Base-by-base conservation (phyloP, 176 grass and related monocot genomes). In the Aegilops sharonensis region DNA sequence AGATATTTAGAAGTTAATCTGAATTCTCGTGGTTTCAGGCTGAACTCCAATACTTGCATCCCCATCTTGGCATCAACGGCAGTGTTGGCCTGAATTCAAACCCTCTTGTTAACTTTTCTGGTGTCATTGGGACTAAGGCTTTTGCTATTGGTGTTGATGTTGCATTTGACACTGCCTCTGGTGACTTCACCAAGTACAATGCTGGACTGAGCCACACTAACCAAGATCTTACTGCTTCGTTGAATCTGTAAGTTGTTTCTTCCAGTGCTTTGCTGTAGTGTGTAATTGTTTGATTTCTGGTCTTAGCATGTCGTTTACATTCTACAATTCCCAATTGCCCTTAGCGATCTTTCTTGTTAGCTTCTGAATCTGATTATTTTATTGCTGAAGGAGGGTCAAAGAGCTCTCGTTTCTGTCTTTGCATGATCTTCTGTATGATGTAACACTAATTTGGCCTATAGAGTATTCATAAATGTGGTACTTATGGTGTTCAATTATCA, bases 31-130 rank as follows among this genome's bases (percentile, higher is more conserved):
- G 27, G 24, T 79, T 87, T 60, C 80, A 97, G 92, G 88, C 81
- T 81, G 94, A 97, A 82, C 76, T 97, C 48, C 94, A 92, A 64
- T 97, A 97, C 79, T 83, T 94, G 86, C 92, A 97, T 31, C 60
- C 88, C 10, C 91, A 92, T 89, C 90, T 84, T 86, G 92, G 94
- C 24, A 56, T 97, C 12, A 94, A 80, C 72, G 88, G 80, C 32
- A 91, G 66, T 89, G 78, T 93, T 71, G 92, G 90, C 27, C 60
- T 97, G 78, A 91, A 87, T 56, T 32, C 92, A 80, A 97, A 92
- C 76, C 94, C 94, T 86, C 61, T 90, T 52, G 87, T 97, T 42
- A 91, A 80, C 71, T 13, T 94, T 81, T 97, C 94, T 80, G 86
- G 83, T 77, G 92, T 87, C 12, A 81, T 94, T 15, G 94, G 92